Evolutionary conservation across 345 rosid genomes (phyloP), one percentile per base, ranked within the genome.

Genomic region (Schrenkiella parvula): DNA sequence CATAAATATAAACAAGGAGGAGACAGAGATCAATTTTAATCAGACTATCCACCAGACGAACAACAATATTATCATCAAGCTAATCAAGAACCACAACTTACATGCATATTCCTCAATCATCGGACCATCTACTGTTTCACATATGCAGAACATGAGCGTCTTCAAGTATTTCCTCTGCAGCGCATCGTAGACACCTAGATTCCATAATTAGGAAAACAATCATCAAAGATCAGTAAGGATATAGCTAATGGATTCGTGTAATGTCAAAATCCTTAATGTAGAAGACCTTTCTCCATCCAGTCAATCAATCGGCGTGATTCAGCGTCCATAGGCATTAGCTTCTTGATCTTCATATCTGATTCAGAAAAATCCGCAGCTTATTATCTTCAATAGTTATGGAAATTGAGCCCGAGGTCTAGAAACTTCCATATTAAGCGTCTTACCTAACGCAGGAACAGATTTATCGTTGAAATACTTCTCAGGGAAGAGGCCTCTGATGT

Each of bases 251-350:
- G 4, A 58, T 37, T 3, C 43, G 19, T 7, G 14, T 2, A 66
- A 19, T 35, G 9, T 21, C 6, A n/a, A 26, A 63, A 70, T 44
- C 29, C 2, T 28, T 18, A 13, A 17, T 21, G 14, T 47, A 2
- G 13, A 48, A 54, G 79, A 80, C 98, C 97, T 88, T 92, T 95
- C 84, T 95, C 98, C 99, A 92, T 92, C 98, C 99, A 92, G 65
- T 95, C 98, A 57, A 95, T 92, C 82, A 95, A 73, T 56, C 98
- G 82, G 67, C 98, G 93, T 31, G 99, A 90, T 82, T 90, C 99
- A 0, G 89, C 84, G 81, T 95, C 98, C 86, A 90, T 75, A 1
- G 99, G 98, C 99, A 95, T 88, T 53, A 95, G 80, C 87, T 92
- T 95, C 84, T 92, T 95, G 77, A 95, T 95, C 88, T 87, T 95